phyloP scores from a whole-genome alignment of 1,284 basidiomycete species.

The Cystobasidium pallidum region DNA sequence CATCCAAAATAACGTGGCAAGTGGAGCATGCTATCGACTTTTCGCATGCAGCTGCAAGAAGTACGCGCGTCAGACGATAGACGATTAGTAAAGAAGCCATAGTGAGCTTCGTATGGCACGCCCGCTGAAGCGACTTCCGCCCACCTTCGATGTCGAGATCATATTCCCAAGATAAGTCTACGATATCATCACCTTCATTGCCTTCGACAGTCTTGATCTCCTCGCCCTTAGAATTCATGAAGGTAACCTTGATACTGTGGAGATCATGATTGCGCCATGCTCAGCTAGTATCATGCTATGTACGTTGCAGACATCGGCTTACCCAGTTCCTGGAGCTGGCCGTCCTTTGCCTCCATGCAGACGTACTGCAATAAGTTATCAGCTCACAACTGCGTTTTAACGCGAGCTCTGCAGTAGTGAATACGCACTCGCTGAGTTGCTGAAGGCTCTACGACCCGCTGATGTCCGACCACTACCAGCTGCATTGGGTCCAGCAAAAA shows the following conservation, averaged over 20 bases:
- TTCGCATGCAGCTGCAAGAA: conserved; percentile 90
- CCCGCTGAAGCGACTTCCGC: conserved; percentile 46
- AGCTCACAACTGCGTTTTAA: too few species aligned
- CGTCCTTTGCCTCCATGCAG: conserved; percentile 62
- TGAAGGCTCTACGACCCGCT: conserved; percentile 24
- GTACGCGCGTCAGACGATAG: too few species aligned
- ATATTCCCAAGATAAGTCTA: conserved; percentile 90
- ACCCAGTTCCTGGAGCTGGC: conserved; percentile 70
- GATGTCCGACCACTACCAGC: not conserved
- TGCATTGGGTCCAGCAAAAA: not conserved
- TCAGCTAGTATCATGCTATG: not conserved
- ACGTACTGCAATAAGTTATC: conserved; percentile 45
- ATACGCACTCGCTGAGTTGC: conserved; percentile 14
- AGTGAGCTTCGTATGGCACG: not conserved
- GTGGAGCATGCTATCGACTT: conserved; percentile 96
- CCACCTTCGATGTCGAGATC: conserved; percentile 96
- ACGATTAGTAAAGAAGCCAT: too few species aligned
- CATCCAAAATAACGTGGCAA: conserved; percentile 88
- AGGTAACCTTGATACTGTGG: conserved; percentile 61
- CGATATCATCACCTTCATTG: conserved; percentile 89
- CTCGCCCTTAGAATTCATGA: conserved; percentile 83
- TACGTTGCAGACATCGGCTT: conserved; percentile 19
- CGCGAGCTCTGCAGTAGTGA: too few species aligned
- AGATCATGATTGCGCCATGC: conserved; percentile 6
- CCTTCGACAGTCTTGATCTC: conserved; percentile 84